Percentiles rank a stretch among this genome's conserved stretches.
These are phyloP conservation scores for Fonsecaea pedrosoi DNA, from an alignment of 2,329 filamentous ascomycete genomes.

Conservation along the genomic window DNA sequence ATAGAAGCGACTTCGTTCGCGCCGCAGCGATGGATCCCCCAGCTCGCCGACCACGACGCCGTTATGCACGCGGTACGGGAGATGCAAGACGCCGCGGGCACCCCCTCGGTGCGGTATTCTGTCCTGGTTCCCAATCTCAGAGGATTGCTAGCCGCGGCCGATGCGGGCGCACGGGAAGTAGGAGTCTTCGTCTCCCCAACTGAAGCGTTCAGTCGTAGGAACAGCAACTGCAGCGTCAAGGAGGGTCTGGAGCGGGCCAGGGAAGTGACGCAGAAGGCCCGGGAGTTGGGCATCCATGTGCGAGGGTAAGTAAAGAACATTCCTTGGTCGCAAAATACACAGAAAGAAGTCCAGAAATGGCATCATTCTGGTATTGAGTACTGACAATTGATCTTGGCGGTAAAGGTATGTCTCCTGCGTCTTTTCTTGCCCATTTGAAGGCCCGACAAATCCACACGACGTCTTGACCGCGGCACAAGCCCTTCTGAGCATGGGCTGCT, in stretches of 20 bases:
- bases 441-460: conserved; percentile 58
- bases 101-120: conserved; percentile 41
- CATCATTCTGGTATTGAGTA: too few relatives aligned
- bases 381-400: conserved; percentile 42
- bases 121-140: conserved; percentile 52
- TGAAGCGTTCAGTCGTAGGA: conserved; percentile 52
- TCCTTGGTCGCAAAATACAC: not conserved
- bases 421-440: conserved; percentile 57
- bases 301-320: not conserved
- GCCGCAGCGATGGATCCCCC: conserved; percentile 82
- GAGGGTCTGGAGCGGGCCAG: conserved; percentile 48
- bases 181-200: conserved; percentile 52
- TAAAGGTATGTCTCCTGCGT: conserved; percentile 48
- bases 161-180: conserved; percentile 47
- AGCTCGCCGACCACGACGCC: conserved; percentile 59
- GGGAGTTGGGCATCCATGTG: conserved; percentile 25
- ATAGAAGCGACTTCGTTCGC: conserved; percentile 87
- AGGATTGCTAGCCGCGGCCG: conserved; percentile 64
- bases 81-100: not conserved
- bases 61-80: conserved; percentile 29
- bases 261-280: conserved; percentile 44
- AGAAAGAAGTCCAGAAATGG: too few relatives aligned
- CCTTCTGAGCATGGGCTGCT: conserved; percentile 85
- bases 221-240: conserved; percentile 51
- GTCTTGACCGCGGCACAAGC: conserved; percentile 60